Evolutionary conservation across 2,329 filamentous ascomycete genomes (phyloP).

Genomic region (Blumeria hordei): DNA sequence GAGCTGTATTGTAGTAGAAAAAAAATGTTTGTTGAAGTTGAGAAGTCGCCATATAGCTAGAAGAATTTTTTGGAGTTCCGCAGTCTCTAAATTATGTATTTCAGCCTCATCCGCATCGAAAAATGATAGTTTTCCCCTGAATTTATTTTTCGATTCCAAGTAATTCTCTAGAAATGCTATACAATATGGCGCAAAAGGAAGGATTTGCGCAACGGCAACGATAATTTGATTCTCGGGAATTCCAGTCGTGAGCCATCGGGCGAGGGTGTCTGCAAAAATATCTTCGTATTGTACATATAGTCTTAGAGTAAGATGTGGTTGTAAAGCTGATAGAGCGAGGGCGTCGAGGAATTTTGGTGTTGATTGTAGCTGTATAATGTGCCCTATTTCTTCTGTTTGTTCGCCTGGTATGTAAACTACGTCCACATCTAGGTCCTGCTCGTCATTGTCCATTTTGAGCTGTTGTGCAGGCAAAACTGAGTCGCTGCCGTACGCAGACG

Average conservation of each 20-base stretch:
- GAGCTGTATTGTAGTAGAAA: constrained; percentile 38
- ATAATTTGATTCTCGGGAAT: constrained; percentile 21
- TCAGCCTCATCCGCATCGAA: constrained; percentile 1
- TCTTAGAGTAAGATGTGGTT: constrained; percentile 42
- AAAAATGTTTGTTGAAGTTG: constrained; percentile 47
- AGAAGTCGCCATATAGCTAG: constrained; percentile 58
- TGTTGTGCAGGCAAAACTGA: neutral
- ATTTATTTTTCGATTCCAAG: constrained; percentile 10
- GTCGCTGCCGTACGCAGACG: neutral
- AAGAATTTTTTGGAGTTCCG: constrained; percentile 23
- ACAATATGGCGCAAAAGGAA: constrained; percentile 64
- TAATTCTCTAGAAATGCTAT: constrained; percentile 41
- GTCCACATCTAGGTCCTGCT: constrained; percentile 9
- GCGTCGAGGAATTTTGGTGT: constrained; percentile 45
- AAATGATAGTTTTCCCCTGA: neutral
- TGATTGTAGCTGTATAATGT: constrained; percentile 37
- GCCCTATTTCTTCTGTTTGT: constrained; percentile 45
- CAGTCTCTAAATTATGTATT: constrained; percentile 15
- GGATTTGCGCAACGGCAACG: constrained; percentile 51
- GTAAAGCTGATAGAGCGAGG: constrained; percentile 44
- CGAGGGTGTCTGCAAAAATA: constrained; percentile 60
- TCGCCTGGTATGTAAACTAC: constrained; percentile 23
- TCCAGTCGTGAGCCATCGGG: constrained; percentile 41
- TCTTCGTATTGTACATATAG: constrained; percentile 53
- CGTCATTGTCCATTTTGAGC: constrained; percentile 26